Evolutionary conservation across 2,329 filamentous ascomycete genomes (phyloP), one percentile per base, ranked within the genome.

Genomic region (Byssothecium circinans): DNA sequence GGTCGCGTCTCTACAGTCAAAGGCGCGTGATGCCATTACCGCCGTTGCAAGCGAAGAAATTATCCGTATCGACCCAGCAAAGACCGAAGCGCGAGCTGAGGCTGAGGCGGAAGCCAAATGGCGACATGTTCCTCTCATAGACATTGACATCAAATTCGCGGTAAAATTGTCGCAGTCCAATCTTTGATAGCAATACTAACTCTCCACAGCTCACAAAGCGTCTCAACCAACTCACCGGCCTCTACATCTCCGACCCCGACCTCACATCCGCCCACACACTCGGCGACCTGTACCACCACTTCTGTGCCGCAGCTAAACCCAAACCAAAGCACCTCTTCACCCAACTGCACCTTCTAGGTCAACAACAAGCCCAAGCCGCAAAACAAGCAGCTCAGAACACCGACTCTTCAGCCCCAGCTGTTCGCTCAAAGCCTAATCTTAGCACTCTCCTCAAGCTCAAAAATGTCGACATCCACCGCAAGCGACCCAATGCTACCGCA

Each of bases 161-260:
- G 69, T 71, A 66, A 61, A 68, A 15, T 4, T 39, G 8, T 25
- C 12, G 8, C 15, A 63, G 11, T n/a, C 49, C 18, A 17, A 14
- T 27, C 14, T 30, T 8, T 20, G 42, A 49, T 42, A 50, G 41
- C 41, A 15, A 15, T 14, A 19, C 20, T 22, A 43, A 41, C 27
- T 42, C 41, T 43, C 65, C 41, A 47, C n/a, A 96, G 91, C 79
- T 94, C 56, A 75, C 85, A 62, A 95, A 96, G 74, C 86, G 89
- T 49, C 75, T 91, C 52, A 83, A 87, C 68, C 88, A 94, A 68
- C 78, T 95, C 50, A 91, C 87, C n/a, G 89, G 89, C 51, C 82
- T 85, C 52, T 81, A 83, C 49, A 77, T 96, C 56, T 78, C 87
- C 14, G 92, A 96, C 71, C 76, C 82, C 38, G 79, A 81, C 57